A percentile compares a stretch with the other conserved stretches of the same genome.
Evolutionary conservation across 2,329 filamentous ascomycete genomes (phyloP).

Genomic region (Pseudogymnoascus sp.): DNA sequence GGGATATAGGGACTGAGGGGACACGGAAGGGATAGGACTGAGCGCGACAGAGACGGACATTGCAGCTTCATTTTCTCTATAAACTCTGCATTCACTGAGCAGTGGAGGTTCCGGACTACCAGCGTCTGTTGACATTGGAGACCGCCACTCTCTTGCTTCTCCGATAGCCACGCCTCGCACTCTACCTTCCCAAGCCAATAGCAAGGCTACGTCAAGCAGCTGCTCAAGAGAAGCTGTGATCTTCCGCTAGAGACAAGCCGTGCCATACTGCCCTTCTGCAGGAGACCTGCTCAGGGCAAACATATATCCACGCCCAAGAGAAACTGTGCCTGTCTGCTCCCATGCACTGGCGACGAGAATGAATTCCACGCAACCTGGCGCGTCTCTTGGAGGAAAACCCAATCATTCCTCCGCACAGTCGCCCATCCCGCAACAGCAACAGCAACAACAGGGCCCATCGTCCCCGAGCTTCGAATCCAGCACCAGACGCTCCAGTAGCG

Average conservation of each 20-base stretch:
- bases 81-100: neutral
- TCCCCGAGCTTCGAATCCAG: slow-evolving; percentile 24
- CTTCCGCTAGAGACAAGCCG: neutral
- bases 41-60: neutral
- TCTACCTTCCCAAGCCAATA: neutral
- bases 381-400: slow-evolving; percentile 26
- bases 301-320: neutral
- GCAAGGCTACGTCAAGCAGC: neutral
- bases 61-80: neutral
- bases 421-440: slow-evolving; percentile 24
- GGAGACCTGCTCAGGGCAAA: neutral
- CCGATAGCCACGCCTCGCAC: neutral
- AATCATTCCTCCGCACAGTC: slow-evolving; percentile 24
- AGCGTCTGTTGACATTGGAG: neutral
- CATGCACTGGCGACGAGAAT: slow-evolving; percentile 17
- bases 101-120: neutral
- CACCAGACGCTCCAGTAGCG: slow-evolving; percentile 16
- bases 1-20: neutral
- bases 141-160: neutral
- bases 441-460: slow-evolving; percentile 17
- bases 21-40: neutral
- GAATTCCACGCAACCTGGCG: slow-evolving; percentile 25
- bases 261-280: neutral
- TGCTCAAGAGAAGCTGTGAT: neutral
- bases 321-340: neutral